Conservation (phyloP, 108 stramenopile species). For the Chaetoceros tenuissimus region DNA sequence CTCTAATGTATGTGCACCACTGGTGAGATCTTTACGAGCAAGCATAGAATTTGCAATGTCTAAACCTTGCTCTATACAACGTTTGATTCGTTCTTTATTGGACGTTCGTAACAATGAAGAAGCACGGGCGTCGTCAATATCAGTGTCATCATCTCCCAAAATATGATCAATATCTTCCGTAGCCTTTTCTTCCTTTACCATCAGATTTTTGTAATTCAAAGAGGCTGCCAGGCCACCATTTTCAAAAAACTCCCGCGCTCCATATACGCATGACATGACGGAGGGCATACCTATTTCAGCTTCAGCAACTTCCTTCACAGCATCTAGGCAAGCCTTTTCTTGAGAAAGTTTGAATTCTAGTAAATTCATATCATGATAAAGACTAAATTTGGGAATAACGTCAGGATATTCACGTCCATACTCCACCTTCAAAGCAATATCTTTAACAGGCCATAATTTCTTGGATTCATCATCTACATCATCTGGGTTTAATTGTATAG, state of each 20-base stretch:
- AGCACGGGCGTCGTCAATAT: neutral
- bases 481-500: constrained; percentile 31
- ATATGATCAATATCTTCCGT: constrained; percentile 1
- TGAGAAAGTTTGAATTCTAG: constrained; percentile 42
- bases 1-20: constrained; percentile 27
- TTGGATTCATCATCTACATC: constrained; percentile 18
- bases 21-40: neutral
- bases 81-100: constrained; percentile 28
- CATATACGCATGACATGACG: constrained; percentile 51
- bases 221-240: neutral
- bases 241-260: constrained; percentile 59
- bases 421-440: constrained; percentile 34
- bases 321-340: constrained; percentile 25
- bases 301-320: constrained; percentile 22
- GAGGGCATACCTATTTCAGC: constrained; percentile 63
- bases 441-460: constrained; percentile 55
- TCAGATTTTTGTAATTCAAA: neutral
- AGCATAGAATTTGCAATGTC: constrained; percentile 40
- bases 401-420: constrained; percentile 68
- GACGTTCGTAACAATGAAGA: constrained; percentile 16
- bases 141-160: neutral
- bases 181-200: neutral
- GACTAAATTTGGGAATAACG: constrained; percentile 25
- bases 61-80: constrained; percentile 47
- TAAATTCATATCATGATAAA: constrained; percentile 62